Conservation (phyloP, 2,329 filamentous ascomycete genomes). For the Hymenoscyphus salicellus region DNA sequence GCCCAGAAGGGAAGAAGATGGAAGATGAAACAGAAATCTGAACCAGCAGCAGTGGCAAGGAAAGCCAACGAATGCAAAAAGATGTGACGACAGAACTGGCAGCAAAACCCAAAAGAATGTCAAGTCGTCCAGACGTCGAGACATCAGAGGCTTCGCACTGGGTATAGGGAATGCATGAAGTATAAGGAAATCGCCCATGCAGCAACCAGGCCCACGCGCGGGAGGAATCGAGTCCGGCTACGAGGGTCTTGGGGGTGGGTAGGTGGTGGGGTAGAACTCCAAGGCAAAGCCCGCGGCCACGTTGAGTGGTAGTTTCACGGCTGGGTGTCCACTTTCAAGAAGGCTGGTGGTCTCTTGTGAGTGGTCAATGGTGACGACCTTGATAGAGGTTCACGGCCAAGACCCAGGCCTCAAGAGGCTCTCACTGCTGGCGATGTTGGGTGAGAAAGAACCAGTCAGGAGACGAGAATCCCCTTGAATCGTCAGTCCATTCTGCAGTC, state of each 20-base stretch:
- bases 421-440: background rate
- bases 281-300: conserved; percentile 1
- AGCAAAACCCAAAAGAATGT: conserved; percentile 29
- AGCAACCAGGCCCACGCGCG: conserved; percentile 30
- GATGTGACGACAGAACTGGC: conserved; percentile 28
- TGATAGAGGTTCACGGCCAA: background rate
- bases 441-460: background rate
- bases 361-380: background rate
- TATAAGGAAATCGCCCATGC: conserved; percentile 33
- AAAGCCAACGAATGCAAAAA: conserved; percentile 28
- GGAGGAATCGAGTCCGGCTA: conserved; percentile 25
- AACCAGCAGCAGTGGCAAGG: conserved; percentile 35
- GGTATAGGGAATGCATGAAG: conserved; percentile 33
- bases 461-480: background rate
- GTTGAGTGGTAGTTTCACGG: conserved; percentile 2
- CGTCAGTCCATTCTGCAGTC: background rate
- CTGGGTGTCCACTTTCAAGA: background rate
- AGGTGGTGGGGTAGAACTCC: background rate
- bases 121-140: conserved; percentile 17
- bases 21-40: conserved; percentile 34
- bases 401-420: background rate
- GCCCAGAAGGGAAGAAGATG: conserved; percentile 31
- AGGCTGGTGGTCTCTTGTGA: background rate
- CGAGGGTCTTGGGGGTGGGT: conserved; percentile 13
- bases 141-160: conserved; percentile 21